Conservation (phyloP, 768 basidiomycete genomes). For the Mycena filopes region DNA sequence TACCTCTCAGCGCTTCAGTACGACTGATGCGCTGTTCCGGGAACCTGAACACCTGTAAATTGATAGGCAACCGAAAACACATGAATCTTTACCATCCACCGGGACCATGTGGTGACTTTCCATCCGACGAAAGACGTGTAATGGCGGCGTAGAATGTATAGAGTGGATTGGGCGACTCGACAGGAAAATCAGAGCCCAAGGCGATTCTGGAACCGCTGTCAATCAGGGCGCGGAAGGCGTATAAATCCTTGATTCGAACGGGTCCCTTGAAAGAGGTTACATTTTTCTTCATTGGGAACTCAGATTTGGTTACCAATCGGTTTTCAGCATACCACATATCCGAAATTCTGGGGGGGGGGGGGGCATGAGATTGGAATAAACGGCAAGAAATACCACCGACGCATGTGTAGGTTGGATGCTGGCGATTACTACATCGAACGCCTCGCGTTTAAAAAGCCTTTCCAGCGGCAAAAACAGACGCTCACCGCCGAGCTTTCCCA, state of each 20-base stretch:
- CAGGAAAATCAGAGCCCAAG: slow-evolving; percentile 91
- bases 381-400: slow-evolving; percentile 52
- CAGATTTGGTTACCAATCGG: slow-evolving; percentile 63
- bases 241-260: slow-evolving; percentile 85
- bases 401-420: slow-evolving; percentile 93
- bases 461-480: background rate
- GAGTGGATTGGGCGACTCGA: slow-evolving; percentile 88
- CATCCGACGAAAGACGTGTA: slow-evolving; percentile 74
- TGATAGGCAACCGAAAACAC: background rate
- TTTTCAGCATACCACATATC: slow-evolving; percentile 93
- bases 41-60: slow-evolving; percentile 63
- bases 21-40: slow-evolving; percentile 84
- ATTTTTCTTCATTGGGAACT: background rate
- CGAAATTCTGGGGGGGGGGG: slow-evolving; percentile 61
- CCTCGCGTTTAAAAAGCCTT: slow-evolving; percentile 18
- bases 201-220: slow-evolving; percentile 75
- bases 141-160: slow-evolving; percentile 90
- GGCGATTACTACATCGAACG: slow-evolving; percentile 76
- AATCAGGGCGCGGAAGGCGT: slow-evolving; percentile 84
- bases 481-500: slow-evolving; percentile 84
- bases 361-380: slow-evolving; percentile 13
- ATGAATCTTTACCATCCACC: slow-evolving; percentile 75
- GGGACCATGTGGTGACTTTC: slow-evolving; percentile 83
- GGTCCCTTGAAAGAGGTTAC: slow-evolving; percentile 63
- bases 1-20: slow-evolving; percentile 82